Base-by-base conservation (phyloP, 257 asterid species). In the Solanum pinnatisectum region DNA sequence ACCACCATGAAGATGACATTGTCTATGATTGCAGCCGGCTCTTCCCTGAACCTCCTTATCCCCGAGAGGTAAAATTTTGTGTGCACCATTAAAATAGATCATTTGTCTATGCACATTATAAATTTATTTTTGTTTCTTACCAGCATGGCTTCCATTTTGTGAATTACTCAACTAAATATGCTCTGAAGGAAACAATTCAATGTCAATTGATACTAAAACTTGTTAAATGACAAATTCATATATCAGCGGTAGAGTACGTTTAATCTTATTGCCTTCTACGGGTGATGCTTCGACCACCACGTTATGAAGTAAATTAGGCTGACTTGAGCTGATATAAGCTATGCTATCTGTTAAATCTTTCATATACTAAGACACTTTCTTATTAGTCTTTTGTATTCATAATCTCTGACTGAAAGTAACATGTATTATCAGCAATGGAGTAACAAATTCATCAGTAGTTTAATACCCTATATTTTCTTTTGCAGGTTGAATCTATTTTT, bases 21-120 rank as follows among this genome's bases (percentile, higher is more conserved):
- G 99, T 97, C 89, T 94, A 97, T 87, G 98, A 94, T 49, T 97
- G 99, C 87, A 96, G 95, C 11, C 95, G 95, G 27, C 96, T 96
- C 84, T 97, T 97, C 92, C 98, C 98, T 5, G 98, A 97, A 85
- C 98, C 99, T 84, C 99, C 99, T 85, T 97, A 94, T 89, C 99
- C 99, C 86, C 92, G 94, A 92, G 98, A 96, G 98, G 99, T 97
- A 92, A 96, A 30, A 32, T 36, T 42, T 40, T 49, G 35, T 68
- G 39, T 27, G 70, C 76, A 30, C 40, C 18, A 86, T 59, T 65
- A 25, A 13, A 39, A 39, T 70, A 13, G 36, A 87, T 85, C 68
- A 70, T 52, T 44, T 92, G 42, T 25, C 84, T 79, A 79, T 79
- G 84, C 65, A 25, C 0, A 2, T 16, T 79, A 78, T 42, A 79